These are phyloP conservation scores for Piloderma croceum DNA, from an alignment of 768 basidiomycete species.

Conservation along the genomic window DNA sequence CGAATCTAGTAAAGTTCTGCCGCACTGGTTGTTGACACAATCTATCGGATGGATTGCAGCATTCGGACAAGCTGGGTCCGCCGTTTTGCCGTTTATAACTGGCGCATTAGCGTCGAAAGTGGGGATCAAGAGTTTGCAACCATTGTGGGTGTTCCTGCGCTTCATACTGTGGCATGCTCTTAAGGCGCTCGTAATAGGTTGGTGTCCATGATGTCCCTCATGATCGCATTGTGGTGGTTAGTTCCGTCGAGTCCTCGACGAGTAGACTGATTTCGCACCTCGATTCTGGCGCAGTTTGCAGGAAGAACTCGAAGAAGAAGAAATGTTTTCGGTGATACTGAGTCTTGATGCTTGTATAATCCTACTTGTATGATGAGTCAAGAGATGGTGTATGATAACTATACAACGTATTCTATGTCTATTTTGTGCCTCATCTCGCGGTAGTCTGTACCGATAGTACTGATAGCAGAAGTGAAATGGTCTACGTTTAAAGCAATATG, in stretches of 20 bases:
- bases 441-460: too few relatives aligned
- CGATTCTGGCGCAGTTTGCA: too few relatives aligned
- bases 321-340: too few relatives aligned
- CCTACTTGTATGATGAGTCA: too few relatives aligned
- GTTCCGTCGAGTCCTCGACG: slow-evolving; percentile 29
- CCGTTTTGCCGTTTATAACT: slow-evolving; percentile 66
- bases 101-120: slow-evolving; percentile 60
- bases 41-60: slow-evolving; percentile 67
- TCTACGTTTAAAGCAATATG: too few relatives aligned
- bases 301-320: too few relatives aligned
- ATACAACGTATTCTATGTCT: too few relatives aligned
- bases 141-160: slow-evolving; percentile 41
- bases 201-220: slow-evolving; percentile 55
- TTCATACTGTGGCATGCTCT: not conserved
- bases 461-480: too few relatives aligned
- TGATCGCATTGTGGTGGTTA: slow-evolving; percentile 52
- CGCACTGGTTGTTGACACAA: slow-evolving; percentile 58
- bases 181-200: slow-evolving; percentile 29
- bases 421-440: too few relatives aligned
- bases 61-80: slow-evolving; percentile 67
- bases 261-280: not conserved
- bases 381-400: too few relatives aligned
- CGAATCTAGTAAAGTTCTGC: slow-evolving; percentile 60
- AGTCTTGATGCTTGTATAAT: too few relatives aligned
- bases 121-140: slow-evolving; percentile 52